Conservation (phyloP, 179 eudicot species). For the Silene noctiflora region DNA sequence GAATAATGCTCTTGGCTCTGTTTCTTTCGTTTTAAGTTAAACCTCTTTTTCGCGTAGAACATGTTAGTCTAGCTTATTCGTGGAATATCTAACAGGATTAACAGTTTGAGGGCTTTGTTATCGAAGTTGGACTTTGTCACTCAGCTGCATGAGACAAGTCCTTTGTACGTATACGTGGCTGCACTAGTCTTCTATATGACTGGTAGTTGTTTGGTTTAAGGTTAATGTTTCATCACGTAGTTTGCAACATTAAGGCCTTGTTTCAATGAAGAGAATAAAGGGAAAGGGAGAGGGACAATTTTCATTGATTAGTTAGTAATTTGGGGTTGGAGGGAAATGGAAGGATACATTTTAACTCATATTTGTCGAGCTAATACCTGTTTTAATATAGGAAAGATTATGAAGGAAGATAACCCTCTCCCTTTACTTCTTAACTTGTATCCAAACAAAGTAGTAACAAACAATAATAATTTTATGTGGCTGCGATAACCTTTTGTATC, state of each 20-base stretch:
- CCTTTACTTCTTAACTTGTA: background rate
- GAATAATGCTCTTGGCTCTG: background rate
- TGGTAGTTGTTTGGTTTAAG: background rate
- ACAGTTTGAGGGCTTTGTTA: background rate
- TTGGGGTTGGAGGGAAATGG: background rate
- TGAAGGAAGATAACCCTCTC: background rate
- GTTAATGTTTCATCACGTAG: background rate
- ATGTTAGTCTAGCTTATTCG: conserved; percentile 11
- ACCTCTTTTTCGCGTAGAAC: background rate
- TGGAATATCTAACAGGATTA: background rate
- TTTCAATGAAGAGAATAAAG: too few relatives aligned
- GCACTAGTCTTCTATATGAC: background rate
- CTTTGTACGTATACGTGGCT: background rate
- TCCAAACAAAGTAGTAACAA: too few relatives aligned
- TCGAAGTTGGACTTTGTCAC: background rate
- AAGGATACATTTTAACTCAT: background rate
- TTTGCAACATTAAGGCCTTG: too few relatives aligned
- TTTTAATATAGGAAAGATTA: background rate
- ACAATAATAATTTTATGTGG: background rate
- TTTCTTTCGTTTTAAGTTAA: background rate
- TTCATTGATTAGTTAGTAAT: too few relatives aligned
- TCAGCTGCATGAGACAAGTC: background rate
- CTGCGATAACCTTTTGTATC: background rate
- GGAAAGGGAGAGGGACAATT: too few relatives aligned
- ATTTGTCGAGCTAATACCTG: background rate